Conservation (phyloP, 192 early-diverging fungal genomes). For the Podila verticillata region DNA sequence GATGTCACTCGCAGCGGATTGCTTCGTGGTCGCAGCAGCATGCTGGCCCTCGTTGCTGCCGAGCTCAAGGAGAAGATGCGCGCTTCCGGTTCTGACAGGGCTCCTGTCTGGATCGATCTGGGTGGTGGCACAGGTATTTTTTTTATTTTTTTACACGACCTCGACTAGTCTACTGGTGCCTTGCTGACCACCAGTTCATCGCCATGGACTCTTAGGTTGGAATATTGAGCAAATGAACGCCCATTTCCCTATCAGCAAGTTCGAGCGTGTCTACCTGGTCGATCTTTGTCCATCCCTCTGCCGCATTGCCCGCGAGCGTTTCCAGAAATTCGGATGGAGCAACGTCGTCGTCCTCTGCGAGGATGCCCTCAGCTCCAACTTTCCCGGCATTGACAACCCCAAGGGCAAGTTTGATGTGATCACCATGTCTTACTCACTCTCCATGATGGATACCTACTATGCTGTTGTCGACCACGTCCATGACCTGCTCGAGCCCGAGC, state of each 20-base stretch:
- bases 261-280: slow-evolving; percentile 81
- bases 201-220: slow-evolving; percentile 53
- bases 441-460: slow-evolving; percentile 84
- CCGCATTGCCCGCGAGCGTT: slow-evolving; percentile 78
- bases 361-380: slow-evolving; percentile 76
- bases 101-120: slow-evolving; percentile 70
- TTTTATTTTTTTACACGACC: not conserved
- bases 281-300: slow-evolving; percentile 87
- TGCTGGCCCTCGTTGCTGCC: slow-evolving; percentile 86
- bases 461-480: slow-evolving; percentile 75
- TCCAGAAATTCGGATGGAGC: slow-evolving; percentile 78
- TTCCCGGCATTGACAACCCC: slow-evolving; percentile 65
- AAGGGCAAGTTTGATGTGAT: slow-evolving; percentile 76
- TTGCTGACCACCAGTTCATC: not conserved
- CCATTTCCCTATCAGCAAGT: slow-evolving; percentile 77
- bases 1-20: slow-evolving; percentile 78
- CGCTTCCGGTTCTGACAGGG: slow-evolving; percentile 17
- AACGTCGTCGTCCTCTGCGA: slow-evolving; percentile 85
- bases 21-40: slow-evolving; percentile 79
- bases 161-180: not conserved
- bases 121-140: slow-evolving; percentile 70
- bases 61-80: slow-evolving; percentile 64
- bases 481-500: slow-evolving; percentile 62
- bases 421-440: slow-evolving; percentile 90
- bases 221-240: slow-evolving; percentile 83